Evolutionary conservation across 768 basidiomycete species (phyloP).

Genomic region (Kwoniella bestiolae): DNA sequence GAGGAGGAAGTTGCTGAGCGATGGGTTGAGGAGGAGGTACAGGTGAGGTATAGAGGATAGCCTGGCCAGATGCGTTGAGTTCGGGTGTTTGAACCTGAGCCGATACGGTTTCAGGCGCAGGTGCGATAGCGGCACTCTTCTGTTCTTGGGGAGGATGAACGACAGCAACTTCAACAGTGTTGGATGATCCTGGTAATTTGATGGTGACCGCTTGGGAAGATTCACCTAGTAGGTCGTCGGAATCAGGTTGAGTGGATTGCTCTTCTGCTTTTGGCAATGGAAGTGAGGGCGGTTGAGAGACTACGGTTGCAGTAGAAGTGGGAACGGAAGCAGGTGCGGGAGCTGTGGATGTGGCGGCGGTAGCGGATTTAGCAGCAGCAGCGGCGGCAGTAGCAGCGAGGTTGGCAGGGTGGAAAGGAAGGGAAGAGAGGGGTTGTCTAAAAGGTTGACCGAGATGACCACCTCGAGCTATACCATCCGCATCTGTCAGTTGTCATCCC

Average conservation of each 20-base stretch:
- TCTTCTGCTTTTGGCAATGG: slow-evolving; percentile 16
- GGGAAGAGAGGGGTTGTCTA: slow-evolving; percentile 16
- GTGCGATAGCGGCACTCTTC: background rate
- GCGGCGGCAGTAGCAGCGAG: slow-evolving; percentile 3
- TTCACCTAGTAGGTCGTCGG: slow-evolving; percentile 35
- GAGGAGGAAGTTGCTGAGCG: background rate
- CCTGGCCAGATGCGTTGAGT: slow-evolving; percentile 18
- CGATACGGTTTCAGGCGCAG: background rate
- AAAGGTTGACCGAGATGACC: slow-evolving; percentile 19
- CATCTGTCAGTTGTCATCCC: background rate
- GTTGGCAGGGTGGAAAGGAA: slow-evolving; percentile 19
- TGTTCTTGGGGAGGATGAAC: background rate
- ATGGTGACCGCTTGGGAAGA: slow-evolving; percentile 30
- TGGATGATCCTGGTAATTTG: slow-evolving; percentile 35
- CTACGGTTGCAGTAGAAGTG: background rate
- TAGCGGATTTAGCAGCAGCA: background rate
- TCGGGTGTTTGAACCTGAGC: slow-evolving; percentile 5
- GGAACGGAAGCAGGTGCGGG: background rate
- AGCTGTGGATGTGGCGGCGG: background rate
- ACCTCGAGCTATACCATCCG: slow-evolving; percentile 24
- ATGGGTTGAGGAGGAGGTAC: slow-evolving; percentile 1
- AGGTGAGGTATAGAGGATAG: slow-evolving; percentile 17
- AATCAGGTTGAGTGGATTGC: slow-evolving; percentile 31
- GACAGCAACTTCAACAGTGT: slow-evolving; percentile 18
- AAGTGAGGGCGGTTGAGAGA: slow-evolving; percentile 1